These are phyloP conservation scores for Komagataella populi DNA, from an alignment of 805 yeast genomes.

Conservation along the genomic window DNA sequence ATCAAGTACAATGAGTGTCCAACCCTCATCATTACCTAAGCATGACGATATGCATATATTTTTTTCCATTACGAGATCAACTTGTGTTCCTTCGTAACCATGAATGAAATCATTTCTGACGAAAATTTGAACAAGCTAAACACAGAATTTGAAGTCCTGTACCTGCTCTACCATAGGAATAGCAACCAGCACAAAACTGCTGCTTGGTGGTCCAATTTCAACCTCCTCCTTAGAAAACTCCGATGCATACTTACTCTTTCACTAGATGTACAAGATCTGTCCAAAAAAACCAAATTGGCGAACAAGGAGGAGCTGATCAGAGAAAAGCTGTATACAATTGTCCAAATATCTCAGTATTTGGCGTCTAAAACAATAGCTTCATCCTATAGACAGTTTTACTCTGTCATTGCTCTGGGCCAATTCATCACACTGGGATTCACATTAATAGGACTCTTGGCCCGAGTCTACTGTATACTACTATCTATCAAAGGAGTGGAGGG, in stretches of 20 bases:
- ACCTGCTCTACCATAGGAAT: slow-evolving; percentile 56
- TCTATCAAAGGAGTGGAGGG: slow-evolving; percentile 10
- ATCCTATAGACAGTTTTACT: slow-evolving; percentile 49
- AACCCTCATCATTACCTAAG: background rate
- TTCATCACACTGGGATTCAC: slow-evolving; percentile 64
- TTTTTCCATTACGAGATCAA: background rate
- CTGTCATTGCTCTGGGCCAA: slow-evolving; percentile 63
- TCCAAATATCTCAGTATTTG: slow-evolving; percentile 12
- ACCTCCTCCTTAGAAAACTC: slow-evolving; percentile 44
- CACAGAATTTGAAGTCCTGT: slow-evolving; percentile 46
- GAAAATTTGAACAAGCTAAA: slow-evolving; percentile 7
- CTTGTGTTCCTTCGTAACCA: background rate
- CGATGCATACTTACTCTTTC: slow-evolving; percentile 23
- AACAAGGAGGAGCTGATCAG: slow-evolving; percentile 4
- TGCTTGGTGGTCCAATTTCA: slow-evolving; percentile 65
- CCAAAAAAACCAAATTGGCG: slow-evolving; percentile 3
- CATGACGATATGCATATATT: background rate
- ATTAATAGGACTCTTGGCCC: slow-evolving; percentile 41
- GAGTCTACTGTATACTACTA: slow-evolving; percentile 18
- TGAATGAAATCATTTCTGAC: background rate
- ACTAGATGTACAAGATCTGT: slow-evolving; percentile 12
- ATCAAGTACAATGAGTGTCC: no score
- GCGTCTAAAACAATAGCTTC: slow-evolving; percentile 23
- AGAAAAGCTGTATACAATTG: slow-evolving; percentile 2
- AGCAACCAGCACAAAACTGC: slow-evolving; percentile 64